Conservation (phyloP, 2,329 filamentous ascomycete genomes). For the Nemania sp. region DNA sequence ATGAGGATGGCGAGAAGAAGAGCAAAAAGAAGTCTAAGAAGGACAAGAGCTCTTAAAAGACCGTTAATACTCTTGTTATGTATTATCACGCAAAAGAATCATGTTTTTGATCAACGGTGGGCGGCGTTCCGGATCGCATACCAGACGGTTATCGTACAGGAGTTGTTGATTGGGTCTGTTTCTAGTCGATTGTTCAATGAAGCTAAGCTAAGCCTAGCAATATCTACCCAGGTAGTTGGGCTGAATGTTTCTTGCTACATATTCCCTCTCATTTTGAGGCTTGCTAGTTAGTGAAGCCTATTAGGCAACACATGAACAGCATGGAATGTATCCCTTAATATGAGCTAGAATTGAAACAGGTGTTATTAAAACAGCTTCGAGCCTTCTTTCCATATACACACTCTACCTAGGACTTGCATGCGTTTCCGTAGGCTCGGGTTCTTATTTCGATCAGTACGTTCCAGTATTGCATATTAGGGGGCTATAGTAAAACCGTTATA, state of each 20-base stretch:
- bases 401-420: not conserved
- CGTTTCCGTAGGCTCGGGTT: not conserved
- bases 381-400: not conserved
- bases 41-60: slow-evolving; percentile 65
- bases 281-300: slow-evolving; percentile 13
- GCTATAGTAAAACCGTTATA: not conserved
- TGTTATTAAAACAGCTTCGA: not conserved
- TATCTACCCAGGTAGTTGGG: slow-evolving; percentile 19
- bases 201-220: slow-evolving; percentile 37
- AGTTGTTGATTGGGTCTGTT: slow-evolving; percentile 46
- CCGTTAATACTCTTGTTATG: slow-evolving; percentile 43
- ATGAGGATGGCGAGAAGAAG: slow-evolving; percentile 70
- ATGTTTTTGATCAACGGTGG: slow-evolving; percentile 44
- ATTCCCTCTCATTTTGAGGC: not conserved
- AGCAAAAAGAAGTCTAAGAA: slow-evolving; percentile 74
- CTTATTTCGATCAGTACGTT: not conserved
- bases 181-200: slow-evolving; percentile 40
- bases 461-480: not conserved
- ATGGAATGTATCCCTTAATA: not conserved
- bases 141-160: slow-evolving; percentile 46
- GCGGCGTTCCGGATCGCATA: slow-evolving; percentile 51
- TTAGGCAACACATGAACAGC: not conserved
- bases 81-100: slow-evolving; percentile 48
- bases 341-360: not conserved
- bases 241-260: slow-evolving; percentile 21